Evolutionary conservation across 768 basidiomycete genomes (phyloP).

Genomic region (Epithele typhae): DNA sequence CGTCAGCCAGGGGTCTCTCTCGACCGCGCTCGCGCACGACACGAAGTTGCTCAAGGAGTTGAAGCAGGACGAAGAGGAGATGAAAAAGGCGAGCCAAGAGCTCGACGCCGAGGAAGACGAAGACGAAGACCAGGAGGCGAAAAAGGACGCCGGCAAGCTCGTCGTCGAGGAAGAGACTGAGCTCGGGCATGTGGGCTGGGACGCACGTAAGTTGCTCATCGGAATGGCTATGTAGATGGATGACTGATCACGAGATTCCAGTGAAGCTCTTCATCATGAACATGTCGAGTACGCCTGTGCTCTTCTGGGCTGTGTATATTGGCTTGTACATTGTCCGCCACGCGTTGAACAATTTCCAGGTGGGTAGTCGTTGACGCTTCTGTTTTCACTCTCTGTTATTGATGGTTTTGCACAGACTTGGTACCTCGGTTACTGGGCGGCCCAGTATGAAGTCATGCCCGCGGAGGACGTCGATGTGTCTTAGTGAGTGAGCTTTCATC

Average conservation of each 20-base stretch:
- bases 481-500: constrained; percentile 23
- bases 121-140: neutral
- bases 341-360: neutral
- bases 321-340: neutral
- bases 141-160: constrained; percentile 25
- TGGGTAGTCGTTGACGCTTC: neutral
- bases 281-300: neutral
- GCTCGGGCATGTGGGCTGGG: neutral
- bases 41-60: constrained; percentile 26
- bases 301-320: constrained; percentile 1
- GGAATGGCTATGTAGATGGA: neutral
- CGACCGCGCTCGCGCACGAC: constrained; percentile 41
- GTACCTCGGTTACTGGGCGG: constrained; percentile 43
- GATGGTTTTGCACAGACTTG: constrained; percentile 20
- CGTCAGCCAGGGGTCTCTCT: constrained; percentile 42
- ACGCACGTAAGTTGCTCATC: neutral
- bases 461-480: constrained; percentile 30
- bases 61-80: constrained; percentile 16
- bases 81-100: constrained; percentile 23
- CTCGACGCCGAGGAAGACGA: constrained; percentile 14
- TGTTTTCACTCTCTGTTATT: constrained; percentile 1
- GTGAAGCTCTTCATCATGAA: neutral
- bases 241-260: neutral
- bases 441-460: constrained; percentile 33
- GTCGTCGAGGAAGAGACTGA: neutral